Base-by-base conservation (phyloP, 2,329 filamentous ascomycete genomes). In the Metarhizium rileyi region DNA sequence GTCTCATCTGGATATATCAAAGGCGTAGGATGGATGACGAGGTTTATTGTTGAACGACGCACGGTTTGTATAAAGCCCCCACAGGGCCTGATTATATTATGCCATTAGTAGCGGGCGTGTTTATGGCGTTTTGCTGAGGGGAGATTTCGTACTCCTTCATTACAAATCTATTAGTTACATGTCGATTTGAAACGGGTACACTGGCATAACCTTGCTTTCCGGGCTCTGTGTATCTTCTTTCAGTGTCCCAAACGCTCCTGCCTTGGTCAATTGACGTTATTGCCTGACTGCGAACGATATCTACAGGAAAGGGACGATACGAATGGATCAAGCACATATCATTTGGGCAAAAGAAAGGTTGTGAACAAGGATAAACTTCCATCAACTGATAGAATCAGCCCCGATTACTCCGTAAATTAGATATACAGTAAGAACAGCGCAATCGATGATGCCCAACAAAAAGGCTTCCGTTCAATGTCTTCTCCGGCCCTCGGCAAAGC, bases 391-490 rank as follows among this genome's bases (percentile, higher is more conserved):
- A n/a, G 45, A 47, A 43, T 50, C 46, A 48, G 47, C 44, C 49
- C 51, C 49, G 47, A 46, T 51, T 49, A 50, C 50, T 50, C 56
- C 33, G 33, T 30, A 50, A 54, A 57, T 55, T 58, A 59, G 53
- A 59, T 58, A 54, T 59, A 59, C 57, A 59, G 47, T 53, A 55
- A 55, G 48, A 52, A 54, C 45, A 50, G 43, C 35, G 35, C 23
- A 35, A 48, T 42, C 48, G 22, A 14, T 36, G 28, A 20, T 27
- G 41, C 47, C 40, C 41, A 18, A 49, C 47, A 44, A 49, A 18
- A 49, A 25, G 42, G 33, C 30, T 16, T 42, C 38, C 20, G 38
- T 25, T 18, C 38, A 42, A 25, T 23, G 10, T 25, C n/a, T 18
- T 23, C 38, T n/a, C 38, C 22, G 38, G n/a, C 6, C 38, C 20